These are phyloP conservation scores for Claviceps paspali DNA, from an alignment of 2,329 filamentous ascomycete genomes.

Conservation along the genomic window DNA sequence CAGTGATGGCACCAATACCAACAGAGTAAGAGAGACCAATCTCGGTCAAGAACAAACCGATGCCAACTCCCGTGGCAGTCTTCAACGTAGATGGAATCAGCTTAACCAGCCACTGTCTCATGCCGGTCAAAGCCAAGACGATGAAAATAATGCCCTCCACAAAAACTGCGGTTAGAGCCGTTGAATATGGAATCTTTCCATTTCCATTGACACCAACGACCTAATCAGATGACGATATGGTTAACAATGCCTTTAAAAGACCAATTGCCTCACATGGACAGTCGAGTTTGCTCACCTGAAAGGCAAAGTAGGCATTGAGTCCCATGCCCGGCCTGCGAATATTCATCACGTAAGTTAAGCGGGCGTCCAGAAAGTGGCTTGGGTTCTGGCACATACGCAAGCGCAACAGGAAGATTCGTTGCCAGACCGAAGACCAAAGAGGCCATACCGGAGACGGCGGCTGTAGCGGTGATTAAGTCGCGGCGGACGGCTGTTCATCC, in stretches of 20 bases:
- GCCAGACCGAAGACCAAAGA: slow-evolving; percentile 66
- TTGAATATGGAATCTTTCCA: slow-evolving; percentile 39
- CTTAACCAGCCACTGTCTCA: slow-evolving; percentile 58
- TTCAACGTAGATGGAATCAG: slow-evolving; percentile 51
- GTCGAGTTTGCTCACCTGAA: slow-evolving; percentile 25
- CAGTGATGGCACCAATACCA: slow-evolving; percentile 71
- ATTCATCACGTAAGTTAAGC: background rate
- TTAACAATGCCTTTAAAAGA: background rate
- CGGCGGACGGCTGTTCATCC: slow-evolving; percentile 44
- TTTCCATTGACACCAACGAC: slow-evolving; percentile 46
- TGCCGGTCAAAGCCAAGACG: slow-evolving; percentile 47
- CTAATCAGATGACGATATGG: slow-evolving; percentile 1
- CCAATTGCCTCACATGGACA: background rate
- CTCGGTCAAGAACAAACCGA: slow-evolving; percentile 48
- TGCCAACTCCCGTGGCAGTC: slow-evolving; percentile 49
- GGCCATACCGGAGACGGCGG: slow-evolving; percentile 61
- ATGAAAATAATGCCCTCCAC: slow-evolving; percentile 51
- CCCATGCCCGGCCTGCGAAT: slow-evolving; percentile 46
- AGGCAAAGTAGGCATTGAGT: slow-evolving; percentile 52
- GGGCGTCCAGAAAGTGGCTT: background rate
- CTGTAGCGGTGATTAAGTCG: slow-evolving; percentile 70
- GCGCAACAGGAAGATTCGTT: slow-evolving; percentile 54
- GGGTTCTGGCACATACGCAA: slow-evolving; percentile 21
- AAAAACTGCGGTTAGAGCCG: slow-evolving; percentile 49
- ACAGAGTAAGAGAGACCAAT: slow-evolving; percentile 60